Evolutionary conservation across 768 basidiomycete species (phyloP).

Genomic region (Boletus eberwhitei): DNA sequence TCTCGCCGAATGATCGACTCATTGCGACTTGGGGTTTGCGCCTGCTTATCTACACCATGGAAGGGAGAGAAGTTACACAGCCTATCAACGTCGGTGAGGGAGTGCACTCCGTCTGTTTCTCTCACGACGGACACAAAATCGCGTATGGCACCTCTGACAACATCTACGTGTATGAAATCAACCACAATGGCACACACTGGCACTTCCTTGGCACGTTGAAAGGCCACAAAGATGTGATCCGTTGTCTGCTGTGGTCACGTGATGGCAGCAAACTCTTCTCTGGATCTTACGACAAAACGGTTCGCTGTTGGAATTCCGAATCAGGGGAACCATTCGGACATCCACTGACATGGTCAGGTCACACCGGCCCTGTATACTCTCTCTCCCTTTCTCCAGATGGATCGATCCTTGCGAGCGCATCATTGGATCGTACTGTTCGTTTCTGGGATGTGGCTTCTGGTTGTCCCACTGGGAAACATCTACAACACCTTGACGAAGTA

Average conservation of each 20-base stretch:
- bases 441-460: constrained; percentile 10
- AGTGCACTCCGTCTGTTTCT: background rate
- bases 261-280: constrained; percentile 13
- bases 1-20: background rate
- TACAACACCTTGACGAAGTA: background rate
- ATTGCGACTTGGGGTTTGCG: background rate
- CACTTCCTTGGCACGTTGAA: background rate
- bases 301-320: constrained; percentile 5
- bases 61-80: background rate
- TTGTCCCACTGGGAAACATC: background rate
- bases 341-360: constrained; percentile 13
- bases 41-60: background rate
- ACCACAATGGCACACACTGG: background rate
- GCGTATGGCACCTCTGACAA: background rate
- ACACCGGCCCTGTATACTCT: background rate
- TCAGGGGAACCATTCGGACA: constrained; percentile 2
- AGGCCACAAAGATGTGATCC: background rate
- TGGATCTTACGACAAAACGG: background rate
- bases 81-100: too few relatives aligned
- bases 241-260: constrained; percentile 7
- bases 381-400: constrained; percentile 6
- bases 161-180: background rate
- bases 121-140: constrained; percentile 2
- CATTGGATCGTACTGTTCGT: constrained; percentile 1
- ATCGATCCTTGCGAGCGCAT: constrained; percentile 5